phyloP scores from a whole-genome alignment of 1,284 basidiomycete genomes.

The Rhodotorula mucilaginosa region DNA sequence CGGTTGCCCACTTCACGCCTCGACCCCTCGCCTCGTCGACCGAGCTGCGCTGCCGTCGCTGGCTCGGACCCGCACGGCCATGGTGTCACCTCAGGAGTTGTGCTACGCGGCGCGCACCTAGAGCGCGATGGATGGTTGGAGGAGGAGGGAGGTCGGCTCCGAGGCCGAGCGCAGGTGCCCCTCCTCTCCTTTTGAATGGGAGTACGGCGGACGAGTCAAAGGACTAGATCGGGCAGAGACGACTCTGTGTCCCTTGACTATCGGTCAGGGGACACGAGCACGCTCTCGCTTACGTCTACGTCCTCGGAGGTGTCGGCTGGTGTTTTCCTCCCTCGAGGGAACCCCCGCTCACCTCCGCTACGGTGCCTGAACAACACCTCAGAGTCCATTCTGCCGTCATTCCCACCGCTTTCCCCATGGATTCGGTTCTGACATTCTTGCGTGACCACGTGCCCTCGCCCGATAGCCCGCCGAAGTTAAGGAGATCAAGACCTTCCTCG shows the following conservation, averaged over 20 bases:
- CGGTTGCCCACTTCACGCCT: not conserved
- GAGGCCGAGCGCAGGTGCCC: not conserved
- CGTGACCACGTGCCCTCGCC: not conserved
- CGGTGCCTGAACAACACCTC: slow-evolving; percentile 1
- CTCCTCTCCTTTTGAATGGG: not conserved
- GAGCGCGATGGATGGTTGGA: no score
- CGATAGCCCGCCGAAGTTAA: slow-evolving; percentile 90
- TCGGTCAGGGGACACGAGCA: not conserved
- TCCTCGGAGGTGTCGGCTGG: slow-evolving; percentile 1
- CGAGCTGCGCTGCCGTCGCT: no score
- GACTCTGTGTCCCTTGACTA: not conserved
- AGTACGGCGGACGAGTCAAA: slow-evolving; percentile 4
- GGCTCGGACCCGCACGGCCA: no score
- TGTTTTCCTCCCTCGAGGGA: no score
- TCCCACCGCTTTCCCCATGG: not conserved
- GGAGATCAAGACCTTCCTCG: slow-evolving; percentile 99
- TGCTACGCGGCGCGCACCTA: no score
- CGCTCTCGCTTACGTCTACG: not conserved
- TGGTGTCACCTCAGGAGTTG: no score
- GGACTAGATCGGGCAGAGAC: not conserved
- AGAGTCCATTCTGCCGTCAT: slow-evolving; percentile 27
- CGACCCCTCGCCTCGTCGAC: not conserved
- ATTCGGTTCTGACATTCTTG: not conserved
- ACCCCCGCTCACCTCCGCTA: slow-evolving; percentile 6
- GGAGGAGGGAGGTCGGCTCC: not conserved